Evolutionary conservation across 1,284 basidiomycete species (phyloP), one percentile per base, ranked within the genome.

Genomic region (Malassezia globosa): DNA sequence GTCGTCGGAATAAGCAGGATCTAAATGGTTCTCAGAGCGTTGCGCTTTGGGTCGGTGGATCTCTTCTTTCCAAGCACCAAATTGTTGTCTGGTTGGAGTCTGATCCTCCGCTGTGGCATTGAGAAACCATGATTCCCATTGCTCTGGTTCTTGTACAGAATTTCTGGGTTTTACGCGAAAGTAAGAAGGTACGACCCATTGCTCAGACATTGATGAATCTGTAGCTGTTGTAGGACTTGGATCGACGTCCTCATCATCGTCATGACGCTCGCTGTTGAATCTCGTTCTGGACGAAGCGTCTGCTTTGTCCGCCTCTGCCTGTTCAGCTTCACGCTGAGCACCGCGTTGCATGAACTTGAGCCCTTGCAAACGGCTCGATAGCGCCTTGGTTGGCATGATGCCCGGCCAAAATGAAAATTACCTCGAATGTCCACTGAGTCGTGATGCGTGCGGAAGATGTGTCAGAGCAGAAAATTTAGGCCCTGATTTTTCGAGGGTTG

Each of bases 301-400:
- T 22, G 22, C 26, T 11, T 19, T 24, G n/a, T 19, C n/a, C 14
- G 22, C 16, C 4, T n/a, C n/a, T n/a, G n/a, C n/a, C n/a, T n/a
- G n/a, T n/a, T n/a, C n/a, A n/a, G n/a, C n/a, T n/a, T 33, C 29
- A 16, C 43, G 50, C 27, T 24, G 25, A 8, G 34, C 14, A 7
- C 38, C 44, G 11, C 50, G 50, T 40, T 52, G 50, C 50, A 52
- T 52, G 22, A 52, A 52, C 34, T 52, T 52, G 34, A 52, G 45
- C 25, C 50, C 50, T 34, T 52, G 50, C 39, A 52, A 11, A 13
- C 50, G 50, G 22, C 50, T 47, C n/a, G 50, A 52, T 14, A 52
- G 19, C 18, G 27, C 27, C 29, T 52, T 42, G 29, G 11, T 31
- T 13, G 29, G 4, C 29, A 31, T 31, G 16, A 3, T 31, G 29